Conservation (phyloP, 768 basidiomycete species). For the Mycena crocata region DNA sequence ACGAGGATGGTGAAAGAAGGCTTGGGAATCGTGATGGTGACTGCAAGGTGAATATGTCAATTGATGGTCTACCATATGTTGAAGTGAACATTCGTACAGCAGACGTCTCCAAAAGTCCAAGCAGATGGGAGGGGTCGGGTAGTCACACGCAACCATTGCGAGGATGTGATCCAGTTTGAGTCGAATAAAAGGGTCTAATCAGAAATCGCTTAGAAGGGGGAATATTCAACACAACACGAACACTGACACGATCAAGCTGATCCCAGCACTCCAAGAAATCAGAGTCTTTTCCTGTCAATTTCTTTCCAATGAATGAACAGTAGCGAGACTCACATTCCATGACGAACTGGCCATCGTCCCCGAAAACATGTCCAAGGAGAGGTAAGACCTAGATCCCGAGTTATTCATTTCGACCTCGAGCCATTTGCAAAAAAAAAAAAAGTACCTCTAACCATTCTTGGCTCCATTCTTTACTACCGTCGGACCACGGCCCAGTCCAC, state of each 20-base stretch:
- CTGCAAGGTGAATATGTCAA: constrained; percentile 33
- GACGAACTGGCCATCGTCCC: constrained; percentile 63
- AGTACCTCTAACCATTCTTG: constrained; percentile 59
- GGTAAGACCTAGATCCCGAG: too few species aligned
- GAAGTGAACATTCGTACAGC: constrained; percentile 32
- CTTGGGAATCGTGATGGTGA: constrained; percentile 47
- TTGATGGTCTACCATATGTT: neutral
- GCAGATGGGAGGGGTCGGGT: constrained; percentile 31
- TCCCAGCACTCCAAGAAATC: constrained; percentile 26
- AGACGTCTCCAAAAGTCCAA: constrained; percentile 44
- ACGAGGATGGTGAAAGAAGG: constrained; percentile 49
- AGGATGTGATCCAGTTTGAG: constrained; percentile 37
- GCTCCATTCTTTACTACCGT: constrained; percentile 69
- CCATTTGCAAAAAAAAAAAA: too few species aligned
- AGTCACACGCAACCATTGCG: constrained; percentile 40
- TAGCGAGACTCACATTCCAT: constrained; percentile 58
- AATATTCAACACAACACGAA: too few species aligned
- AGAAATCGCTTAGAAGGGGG: too few species aligned
- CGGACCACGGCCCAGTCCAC: constrained; percentile 66
- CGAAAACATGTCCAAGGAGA: constrained; percentile 58
- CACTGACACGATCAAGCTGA: constrained; percentile 6
- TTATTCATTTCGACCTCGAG: too few species aligned
- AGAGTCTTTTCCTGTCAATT: too few species aligned
- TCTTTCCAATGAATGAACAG: too few species aligned
- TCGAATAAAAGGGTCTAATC: constrained; percentile 37